phyloP scores from a whole-genome alignment of 164 flowering plant genomes.

The Amborella trichopoda region DNA sequence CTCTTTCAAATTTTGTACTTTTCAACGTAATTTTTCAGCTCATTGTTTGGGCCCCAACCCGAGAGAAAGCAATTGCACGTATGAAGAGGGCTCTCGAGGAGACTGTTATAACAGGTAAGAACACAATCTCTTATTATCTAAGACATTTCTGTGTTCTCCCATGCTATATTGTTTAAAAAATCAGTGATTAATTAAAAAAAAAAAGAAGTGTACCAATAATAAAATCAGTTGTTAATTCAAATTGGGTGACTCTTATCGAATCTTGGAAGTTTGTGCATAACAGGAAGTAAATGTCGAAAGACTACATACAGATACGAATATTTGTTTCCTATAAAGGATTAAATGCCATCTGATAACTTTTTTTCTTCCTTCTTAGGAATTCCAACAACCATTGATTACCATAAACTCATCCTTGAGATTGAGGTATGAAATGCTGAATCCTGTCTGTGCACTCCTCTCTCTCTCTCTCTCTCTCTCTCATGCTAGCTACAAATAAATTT shows the following conservation, averaged over 20 bases:
- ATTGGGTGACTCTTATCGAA: too few species aligned
- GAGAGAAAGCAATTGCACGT: constrained; percentile 91
- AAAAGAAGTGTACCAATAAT: too few species aligned
- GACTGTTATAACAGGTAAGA: constrained; percentile 67
- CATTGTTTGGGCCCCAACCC: constrained; percentile 96
- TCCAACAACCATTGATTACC: constrained; percentile 96
- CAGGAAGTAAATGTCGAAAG: too few species aligned
- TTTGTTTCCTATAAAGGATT: too few species aligned
- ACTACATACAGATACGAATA: too few species aligned
- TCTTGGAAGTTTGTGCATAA: too few species aligned
- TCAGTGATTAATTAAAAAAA: too few species aligned
- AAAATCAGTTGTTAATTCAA: too few species aligned
- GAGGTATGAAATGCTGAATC: constrained; percentile 37
- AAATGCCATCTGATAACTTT: too few species aligned
- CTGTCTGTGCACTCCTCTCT: neutral
- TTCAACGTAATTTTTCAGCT: constrained; percentile 61
- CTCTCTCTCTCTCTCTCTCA: neutral
- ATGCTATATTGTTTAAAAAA: too few species aligned
- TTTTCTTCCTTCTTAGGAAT: constrained; percentile 38
- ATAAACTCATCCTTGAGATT: constrained; percentile 86
- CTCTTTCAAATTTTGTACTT: too few species aligned
- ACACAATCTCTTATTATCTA: neutral
- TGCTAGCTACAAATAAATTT: constrained; percentile 2
- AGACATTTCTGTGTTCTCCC: neutral
- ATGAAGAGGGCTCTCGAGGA: constrained; percentile 98